phyloP scores from a whole-genome alignment of 495 filamentous ascomycete species.

The Hypoxylon perforatum region DNA sequence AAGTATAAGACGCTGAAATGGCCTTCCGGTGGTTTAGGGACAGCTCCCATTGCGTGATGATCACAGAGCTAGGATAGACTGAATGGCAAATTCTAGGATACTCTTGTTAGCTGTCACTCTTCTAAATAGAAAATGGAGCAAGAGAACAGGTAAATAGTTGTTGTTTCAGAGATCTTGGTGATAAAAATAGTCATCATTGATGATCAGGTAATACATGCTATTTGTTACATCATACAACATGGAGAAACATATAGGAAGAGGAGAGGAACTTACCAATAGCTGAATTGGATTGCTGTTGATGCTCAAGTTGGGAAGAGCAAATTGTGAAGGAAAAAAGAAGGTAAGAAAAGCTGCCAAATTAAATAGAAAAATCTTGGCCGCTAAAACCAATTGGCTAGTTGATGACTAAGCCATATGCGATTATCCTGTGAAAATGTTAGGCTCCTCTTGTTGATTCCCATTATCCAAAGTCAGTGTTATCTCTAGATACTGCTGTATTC shows the following conservation, averaged over 20 bases:
- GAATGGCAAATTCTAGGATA: not conserved
- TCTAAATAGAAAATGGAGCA: constrained; percentile 22
- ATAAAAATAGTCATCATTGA: constrained; percentile 60
- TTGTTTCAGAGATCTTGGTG: constrained; percentile 72
- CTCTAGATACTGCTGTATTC: no score
- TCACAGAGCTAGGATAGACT: not conserved
- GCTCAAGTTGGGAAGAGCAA: constrained; percentile 8
- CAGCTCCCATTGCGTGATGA: constrained; percentile 39
- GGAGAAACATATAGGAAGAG: not conserved
- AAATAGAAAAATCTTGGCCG: constrained; percentile 1
- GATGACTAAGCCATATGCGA: constrained; percentile 23
- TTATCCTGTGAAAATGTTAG: constrained; percentile 15
- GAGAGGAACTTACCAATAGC: constrained; percentile 27
- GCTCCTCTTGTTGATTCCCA: not conserved
- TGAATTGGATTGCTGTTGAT: not conserved
- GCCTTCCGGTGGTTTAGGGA: constrained; percentile 58
- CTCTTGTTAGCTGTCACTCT: constrained; percentile 38
- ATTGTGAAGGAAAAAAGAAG: not conserved
- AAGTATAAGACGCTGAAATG: constrained; percentile 91
- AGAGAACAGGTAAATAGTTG: constrained; percentile 30
- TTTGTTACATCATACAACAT: constrained; percentile 59
- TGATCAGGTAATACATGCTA: constrained; percentile 79
- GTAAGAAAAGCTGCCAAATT: not conserved
- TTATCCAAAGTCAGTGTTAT: no score
- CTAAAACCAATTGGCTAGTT: constrained; percentile 3